Base-by-base conservation (phyloP, 1,139 yeast genomes). In the Blastobotrys ciferrii region DNA sequence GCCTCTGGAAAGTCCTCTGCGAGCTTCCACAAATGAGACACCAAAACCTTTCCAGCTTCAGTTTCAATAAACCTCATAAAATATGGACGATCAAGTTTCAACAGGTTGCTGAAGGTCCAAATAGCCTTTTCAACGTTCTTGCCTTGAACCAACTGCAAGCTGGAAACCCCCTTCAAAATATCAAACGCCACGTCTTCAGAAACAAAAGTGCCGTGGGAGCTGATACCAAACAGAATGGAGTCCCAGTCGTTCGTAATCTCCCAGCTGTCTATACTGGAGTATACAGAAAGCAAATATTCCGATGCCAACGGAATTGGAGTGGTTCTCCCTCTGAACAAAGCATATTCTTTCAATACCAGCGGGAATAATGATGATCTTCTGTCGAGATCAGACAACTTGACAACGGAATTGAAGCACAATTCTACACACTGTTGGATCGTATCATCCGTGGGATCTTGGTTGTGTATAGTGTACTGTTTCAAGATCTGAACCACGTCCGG, bases 351-450 rank as follows among this genome's bases (percentile, higher is more conserved):
- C 18, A 55, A 37, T 12, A 55, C 49, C 13, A 49, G 32, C 25
- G 53, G 47, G 45, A 53, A 49, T 15, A 51, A 40, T 6, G 48
- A 31, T 6, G 50, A 42, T 18, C 55, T 50, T 20, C 56, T 60
- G 49, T 67, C 70, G 19, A 55, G 55, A 15, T 49, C 48, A 1
- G 56, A 51, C 32, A 54, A 49, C 43, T 49, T 53, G n/a, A 53
- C 53, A 6, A 54, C 53, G 7, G 56, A 47, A 20, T 50, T 51
- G 45, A 55, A 55, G 12, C 53, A 44, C 32, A 52, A 28, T 36
- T 51, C 54, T 2, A 55, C 47, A 14, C 45, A 33, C 36, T 46
- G 46, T 17, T 52, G 57, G 25, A 53, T 42, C 12, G 48, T 39
- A 19, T 43, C 35, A 28, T 46, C 41, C 7, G 37, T 35, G n/a